Conservation (phyloP, 495 filamentous ascomycete species). For the Lophiotrema nucula region DNA sequence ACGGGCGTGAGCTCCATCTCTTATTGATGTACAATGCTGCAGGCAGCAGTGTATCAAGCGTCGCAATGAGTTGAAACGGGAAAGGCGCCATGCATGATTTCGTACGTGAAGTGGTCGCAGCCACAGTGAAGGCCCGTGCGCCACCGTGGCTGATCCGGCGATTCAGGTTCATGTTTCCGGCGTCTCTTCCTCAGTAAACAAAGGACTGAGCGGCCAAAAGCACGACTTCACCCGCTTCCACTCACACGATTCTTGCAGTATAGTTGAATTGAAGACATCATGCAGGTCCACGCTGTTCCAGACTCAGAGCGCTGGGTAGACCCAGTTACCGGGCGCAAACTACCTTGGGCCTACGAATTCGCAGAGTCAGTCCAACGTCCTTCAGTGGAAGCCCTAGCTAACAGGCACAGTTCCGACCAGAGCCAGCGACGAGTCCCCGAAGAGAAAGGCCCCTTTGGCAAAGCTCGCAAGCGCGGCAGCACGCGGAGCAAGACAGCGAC, state of each 20-base stretch:
- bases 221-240: no score
- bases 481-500: slow-evolving; percentile 60
- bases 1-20: slow-evolving; percentile 30
- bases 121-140: no score
- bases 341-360: slow-evolving; percentile 63
- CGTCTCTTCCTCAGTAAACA: no score
- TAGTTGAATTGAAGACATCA: no score
- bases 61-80: no score
- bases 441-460: slow-evolving; percentile 65
- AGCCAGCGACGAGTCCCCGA: slow-evolving; percentile 54
- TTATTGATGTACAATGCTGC: neutral
- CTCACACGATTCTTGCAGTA: no score
- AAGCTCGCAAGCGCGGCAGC: slow-evolving; percentile 45
- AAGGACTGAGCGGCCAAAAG: no score
- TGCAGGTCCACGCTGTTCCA: slow-evolving; percentile 68
- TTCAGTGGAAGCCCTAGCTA: neutral
- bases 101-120: no score
- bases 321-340: slow-evolving; percentile 55
- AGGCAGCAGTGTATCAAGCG: slow-evolving; percentile 19
- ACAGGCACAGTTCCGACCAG: slow-evolving; percentile 31
- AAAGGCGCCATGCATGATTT: no score
- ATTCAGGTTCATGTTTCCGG: no score
- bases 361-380: slow-evolving; percentile 51
- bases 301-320: slow-evolving; percentile 61
- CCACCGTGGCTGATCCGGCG: no score